Conservation (phyloP, 495 filamentous ascomycete species). For the Hapsidospora chrysogenum region DNA sequence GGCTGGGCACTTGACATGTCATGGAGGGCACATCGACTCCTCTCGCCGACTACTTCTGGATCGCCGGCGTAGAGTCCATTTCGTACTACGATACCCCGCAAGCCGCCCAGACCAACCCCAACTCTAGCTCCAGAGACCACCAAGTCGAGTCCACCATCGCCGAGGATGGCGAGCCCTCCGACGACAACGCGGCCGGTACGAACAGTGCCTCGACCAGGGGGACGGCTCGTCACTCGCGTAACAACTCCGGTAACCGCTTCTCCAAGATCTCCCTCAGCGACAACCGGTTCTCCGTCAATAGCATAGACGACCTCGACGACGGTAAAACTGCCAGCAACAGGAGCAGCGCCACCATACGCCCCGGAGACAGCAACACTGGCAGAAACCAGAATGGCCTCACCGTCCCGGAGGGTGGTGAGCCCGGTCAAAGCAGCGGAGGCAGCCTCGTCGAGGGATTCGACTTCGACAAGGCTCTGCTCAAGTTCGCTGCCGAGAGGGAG, state of each 20-base stretch:
- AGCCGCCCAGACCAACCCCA: too few relatives aligned
- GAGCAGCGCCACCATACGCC: slow-evolving; percentile 73
- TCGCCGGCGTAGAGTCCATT: slow-evolving; percentile 73
- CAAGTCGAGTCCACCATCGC: slow-evolving; percentile 60
- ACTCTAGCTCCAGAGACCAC: slow-evolving; percentile 11
- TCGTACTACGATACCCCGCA: slow-evolving; percentile 34
- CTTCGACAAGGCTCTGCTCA: slow-evolving; percentile 80
- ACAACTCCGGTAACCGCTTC: slow-evolving; percentile 48
- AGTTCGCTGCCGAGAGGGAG: slow-evolving; percentile 88
- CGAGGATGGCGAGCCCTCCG: slow-evolving; percentile 57
- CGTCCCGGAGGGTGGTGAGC: slow-evolving; percentile 4
- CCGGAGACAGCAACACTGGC: slow-evolving; percentile 21
- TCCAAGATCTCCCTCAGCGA: slow-evolving; percentile 41
- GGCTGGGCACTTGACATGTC: slow-evolving; percentile 20
- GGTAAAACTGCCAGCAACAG: slow-evolving; percentile 63
- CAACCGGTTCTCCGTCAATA: slow-evolving; percentile 40
- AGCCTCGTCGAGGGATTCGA: slow-evolving; percentile 44
- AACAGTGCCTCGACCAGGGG: slow-evolving; percentile 26
- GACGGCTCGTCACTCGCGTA: slow-evolving; percentile 40
- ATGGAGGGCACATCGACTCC: slow-evolving; percentile 54
- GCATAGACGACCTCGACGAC: slow-evolving; percentile 41
- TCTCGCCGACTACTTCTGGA: slow-evolving; percentile 98
- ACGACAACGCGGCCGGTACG: slow-evolving; percentile 21
- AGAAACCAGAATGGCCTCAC: slow-evolving; percentile 5
- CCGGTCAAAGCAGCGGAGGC: slow-evolving; percentile 7